phyloP scores from a whole-genome alignment of 345 rosid genomes.

The Sisymbrium altissimum region DNA sequence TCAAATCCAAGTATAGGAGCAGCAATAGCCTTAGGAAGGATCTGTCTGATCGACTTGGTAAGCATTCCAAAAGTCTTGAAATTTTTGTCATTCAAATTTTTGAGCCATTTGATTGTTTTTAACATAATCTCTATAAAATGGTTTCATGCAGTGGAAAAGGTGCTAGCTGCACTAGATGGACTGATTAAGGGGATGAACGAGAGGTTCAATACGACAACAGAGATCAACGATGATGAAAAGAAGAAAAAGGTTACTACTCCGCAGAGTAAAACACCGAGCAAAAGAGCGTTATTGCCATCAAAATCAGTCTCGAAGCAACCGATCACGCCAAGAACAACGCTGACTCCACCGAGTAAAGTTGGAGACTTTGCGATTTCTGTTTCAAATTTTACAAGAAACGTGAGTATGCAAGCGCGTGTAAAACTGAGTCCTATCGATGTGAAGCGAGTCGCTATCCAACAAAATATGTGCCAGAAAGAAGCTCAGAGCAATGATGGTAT shows the following conservation, averaged over 20 bases:
- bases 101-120: not conserved
- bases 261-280: not conserved
- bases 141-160: constrained; percentile 48
- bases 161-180: constrained; percentile 50
- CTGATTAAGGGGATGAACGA: constrained; percentile 47
- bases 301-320: constrained; percentile 30
- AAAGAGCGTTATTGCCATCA: not conserved
- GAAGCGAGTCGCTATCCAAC: constrained; percentile 45
- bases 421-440: constrained; percentile 62
- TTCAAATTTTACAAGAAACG: constrained; percentile 31
- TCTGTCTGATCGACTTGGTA: constrained; percentile 49
- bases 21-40: constrained; percentile 25
- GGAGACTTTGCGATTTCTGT: constrained; percentile 22
- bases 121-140: not conserved
- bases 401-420: constrained; percentile 51
- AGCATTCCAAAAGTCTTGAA: not conserved
- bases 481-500: constrained; percentile 4
- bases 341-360: constrained; percentile 21
- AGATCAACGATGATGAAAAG: constrained; percentile 34
- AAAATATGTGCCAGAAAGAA: constrained; percentile 35
- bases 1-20: constrained; percentile 36
- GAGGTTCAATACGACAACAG: constrained; percentile 48
- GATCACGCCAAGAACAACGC: constrained; percentile 32
- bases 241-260: constrained; percentile 18
- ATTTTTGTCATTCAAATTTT: not conserved